Evolutionary conservation across 768 basidiomycete species (phyloP).

Genomic region (Podaxis rugospora): DNA sequence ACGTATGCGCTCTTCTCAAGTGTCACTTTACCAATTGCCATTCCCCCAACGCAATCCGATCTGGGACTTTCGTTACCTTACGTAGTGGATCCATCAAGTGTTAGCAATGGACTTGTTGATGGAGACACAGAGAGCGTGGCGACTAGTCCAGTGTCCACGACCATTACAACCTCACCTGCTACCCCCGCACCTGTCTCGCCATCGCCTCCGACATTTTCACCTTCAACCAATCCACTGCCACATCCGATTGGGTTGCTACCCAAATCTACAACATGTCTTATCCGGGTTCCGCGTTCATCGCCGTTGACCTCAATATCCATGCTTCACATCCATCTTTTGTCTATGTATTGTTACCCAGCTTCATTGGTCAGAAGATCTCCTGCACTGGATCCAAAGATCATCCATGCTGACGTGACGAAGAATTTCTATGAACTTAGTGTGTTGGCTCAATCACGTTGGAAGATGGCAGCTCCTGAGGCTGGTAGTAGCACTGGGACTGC

Average conservation of each 20-base stretch:
- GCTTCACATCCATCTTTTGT: slow-evolving; percentile 61
- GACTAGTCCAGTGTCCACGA: slow-evolving; percentile 44
- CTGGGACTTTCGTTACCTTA: background rate
- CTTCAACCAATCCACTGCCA: slow-evolving; percentile 12
- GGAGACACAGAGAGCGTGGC: background rate
- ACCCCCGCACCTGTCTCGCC: slow-evolving; percentile 11
- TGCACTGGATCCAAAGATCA: slow-evolving; percentile 19
- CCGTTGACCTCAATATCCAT: slow-evolving; percentile 41
- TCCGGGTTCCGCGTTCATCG: slow-evolving; percentile 46
- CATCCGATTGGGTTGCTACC: slow-evolving; percentile 47
- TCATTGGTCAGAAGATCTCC: slow-evolving; percentile 16
- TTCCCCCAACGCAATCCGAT: slow-evolving; percentile 5
- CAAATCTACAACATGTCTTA: slow-evolving; percentile 50
- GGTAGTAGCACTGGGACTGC: background rate
- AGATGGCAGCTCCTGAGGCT: slow-evolving; percentile 20
- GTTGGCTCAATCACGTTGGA: slow-evolving; percentile 48
- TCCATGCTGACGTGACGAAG: slow-evolving; percentile 53
- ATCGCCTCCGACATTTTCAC: background rate
- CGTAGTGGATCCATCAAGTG: slow-evolving; percentile 3
- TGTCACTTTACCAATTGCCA: slow-evolving; percentile 3
- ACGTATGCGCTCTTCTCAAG: slow-evolving; percentile 10
- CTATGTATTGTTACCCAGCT: slow-evolving; percentile 31
- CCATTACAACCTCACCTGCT: slow-evolving; percentile 18
- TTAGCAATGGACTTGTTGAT: background rate
- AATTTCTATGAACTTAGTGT: slow-evolving; percentile 71